phyloP scores from a whole-genome alignment of 2,329 filamentous ascomycete species.

The Ophiosphaerella herpotricha region DNA sequence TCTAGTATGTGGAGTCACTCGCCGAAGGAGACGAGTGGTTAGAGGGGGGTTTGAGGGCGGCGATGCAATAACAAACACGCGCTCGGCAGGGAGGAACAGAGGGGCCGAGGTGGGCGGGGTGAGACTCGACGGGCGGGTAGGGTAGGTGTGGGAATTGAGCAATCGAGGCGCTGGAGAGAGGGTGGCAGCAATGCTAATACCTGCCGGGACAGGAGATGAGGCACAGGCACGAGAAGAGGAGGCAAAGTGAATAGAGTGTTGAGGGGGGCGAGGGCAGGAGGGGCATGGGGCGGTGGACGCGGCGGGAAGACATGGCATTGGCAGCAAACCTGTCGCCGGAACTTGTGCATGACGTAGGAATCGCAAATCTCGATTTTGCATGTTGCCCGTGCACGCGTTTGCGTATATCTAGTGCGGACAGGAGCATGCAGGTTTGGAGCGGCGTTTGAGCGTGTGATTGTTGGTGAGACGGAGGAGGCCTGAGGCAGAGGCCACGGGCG shows the following conservation, averaged over 20 bases:
- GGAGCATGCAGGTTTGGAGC: too few species aligned
- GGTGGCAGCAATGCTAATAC: conserved; percentile 29
- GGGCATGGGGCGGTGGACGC: neutral
- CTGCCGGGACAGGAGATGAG: conserved; percentile 24
- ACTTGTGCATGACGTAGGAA: too few species aligned
- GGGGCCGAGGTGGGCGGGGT: conserved; percentile 12
- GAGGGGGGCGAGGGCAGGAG: conserved; percentile 11
- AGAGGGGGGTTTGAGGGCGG: neutral
- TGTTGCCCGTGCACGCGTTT: too few species aligned
- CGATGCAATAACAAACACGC: conserved; percentile 18
- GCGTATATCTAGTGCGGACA: too few species aligned
- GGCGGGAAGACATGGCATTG: neutral
- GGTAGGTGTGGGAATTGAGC: conserved; percentile 10
- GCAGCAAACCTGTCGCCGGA: neutral
- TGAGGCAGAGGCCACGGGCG: too few species aligned
- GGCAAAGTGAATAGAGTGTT: conserved; percentile 11
- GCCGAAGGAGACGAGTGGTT: too few species aligned
- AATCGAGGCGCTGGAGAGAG: conserved; percentile 21
- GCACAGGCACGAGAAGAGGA: too few species aligned
- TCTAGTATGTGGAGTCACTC: too few species aligned
- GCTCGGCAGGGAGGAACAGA: conserved; percentile 23
- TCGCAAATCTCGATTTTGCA: too few species aligned
- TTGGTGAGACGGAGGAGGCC: too few species aligned
- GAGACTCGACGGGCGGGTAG: neutral
- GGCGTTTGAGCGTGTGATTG: too few species aligned